Base-by-base conservation (phyloP, 345 rosid species). In the Jatropha curcas region DNA sequence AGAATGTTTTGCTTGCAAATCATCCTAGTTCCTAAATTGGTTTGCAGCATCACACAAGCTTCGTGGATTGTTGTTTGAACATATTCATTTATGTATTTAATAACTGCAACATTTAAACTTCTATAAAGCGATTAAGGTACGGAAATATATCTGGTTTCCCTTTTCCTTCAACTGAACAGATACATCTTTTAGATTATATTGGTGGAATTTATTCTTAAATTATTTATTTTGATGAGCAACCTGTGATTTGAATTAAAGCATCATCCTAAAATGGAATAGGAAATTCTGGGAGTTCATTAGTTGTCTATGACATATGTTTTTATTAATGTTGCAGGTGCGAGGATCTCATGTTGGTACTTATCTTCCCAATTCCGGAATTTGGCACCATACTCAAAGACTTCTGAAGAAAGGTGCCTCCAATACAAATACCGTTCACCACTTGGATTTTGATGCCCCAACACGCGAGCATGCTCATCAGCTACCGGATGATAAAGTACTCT, bases 381-480 rank as follows among this genome's bases (percentile, higher is more conserved):
- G 99, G 99, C 87, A 86, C 82, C 96, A 92, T 68, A 95, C 99
- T 19, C 98, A 95, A 81, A 82, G 97, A 48, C 78, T 85, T 82
- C 86, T 95, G 45, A 89, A 78, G 88, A 95, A 86, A 77, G 88
- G 87, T 66, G 82, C 76, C 56, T 84, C 86, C 28, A 65, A 74
- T 63, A 30, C 80, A 62, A 90, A 89, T 77, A 88, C 88, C 59
- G 84, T 95, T 76, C 90, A 80, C 79, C 97, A 95, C 82, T 86
- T 95, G 87, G 99, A 95, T 85, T 95, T 95, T 84, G 99, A 95
- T 86, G 99, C 99, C 70, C 98, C 99, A 71, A 95, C 99, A 28
- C 96, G 99, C 34, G 95, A 95, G 75, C 88, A 92, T 79, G 92
- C 97, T 55, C 87, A 81, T 71, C 87, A 83, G 80, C 87, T 92